Evolutionary conservation across 306 rosid species (phyloP).

Genomic region (Lotus japonicus): DNA sequence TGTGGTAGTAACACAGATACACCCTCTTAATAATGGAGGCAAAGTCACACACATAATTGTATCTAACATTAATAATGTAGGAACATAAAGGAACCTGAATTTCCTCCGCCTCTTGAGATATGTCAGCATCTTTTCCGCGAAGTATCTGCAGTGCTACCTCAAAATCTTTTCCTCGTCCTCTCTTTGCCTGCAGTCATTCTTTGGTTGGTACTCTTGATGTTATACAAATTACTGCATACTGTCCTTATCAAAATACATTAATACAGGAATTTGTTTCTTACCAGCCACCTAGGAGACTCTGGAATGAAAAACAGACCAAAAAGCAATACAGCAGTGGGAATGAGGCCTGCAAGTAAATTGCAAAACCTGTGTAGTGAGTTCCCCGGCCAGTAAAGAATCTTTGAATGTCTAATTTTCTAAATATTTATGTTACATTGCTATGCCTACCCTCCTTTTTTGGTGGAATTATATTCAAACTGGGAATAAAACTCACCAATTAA

Average conservation of each 20-base stretch:
- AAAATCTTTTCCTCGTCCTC: slow-evolving; percentile 52
- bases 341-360: slow-evolving; percentile 68
- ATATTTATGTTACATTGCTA: not conserved
- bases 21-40: not conserved
- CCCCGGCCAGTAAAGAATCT: slow-evolving; percentile 8
- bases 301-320: slow-evolving; percentile 86
- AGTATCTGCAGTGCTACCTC: slow-evolving; percentile 53
- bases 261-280: slow-evolving; percentile 28
- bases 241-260: not conserved
- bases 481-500: slow-evolving; percentile 43
- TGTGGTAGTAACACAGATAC: slow-evolving; percentile 22
- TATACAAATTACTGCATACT: not conserved
- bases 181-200: slow-evolving; percentile 53
- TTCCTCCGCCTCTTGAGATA: slow-evolving; percentile 68
- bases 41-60: not conserved
- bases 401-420: not conserved
- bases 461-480: too few species aligned
- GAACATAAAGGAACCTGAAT: slow-evolving; percentile 51
- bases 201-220: not conserved
- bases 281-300: slow-evolving; percentile 99
- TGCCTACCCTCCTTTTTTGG: too few species aligned
- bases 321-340: slow-evolving; percentile 66
- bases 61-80: not conserved
- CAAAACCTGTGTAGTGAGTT: too few species aligned
- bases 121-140: slow-evolving; percentile 69